Base-by-base conservation (phyloP, 192 early-diverging fungal genomes). In the Backusella mclennaniae region DNA sequence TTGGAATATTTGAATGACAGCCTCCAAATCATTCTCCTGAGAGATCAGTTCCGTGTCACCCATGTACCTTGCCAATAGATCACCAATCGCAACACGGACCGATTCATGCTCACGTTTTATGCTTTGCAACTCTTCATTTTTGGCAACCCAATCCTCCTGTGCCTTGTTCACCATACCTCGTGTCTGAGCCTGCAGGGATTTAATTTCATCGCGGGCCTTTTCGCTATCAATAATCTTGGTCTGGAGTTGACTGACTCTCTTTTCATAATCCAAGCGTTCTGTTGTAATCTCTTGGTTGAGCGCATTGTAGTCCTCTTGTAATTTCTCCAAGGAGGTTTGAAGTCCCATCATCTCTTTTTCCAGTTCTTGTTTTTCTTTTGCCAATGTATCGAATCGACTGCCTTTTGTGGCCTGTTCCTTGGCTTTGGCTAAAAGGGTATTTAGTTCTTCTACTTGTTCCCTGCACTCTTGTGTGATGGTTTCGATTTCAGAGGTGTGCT, bases 81-180 rank as follows among this genome's bases (percentile, higher is more conserved):
- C 41, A 39, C 29, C 15, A 14, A 75, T 29, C 2, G 31, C 31
- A 19, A 41, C 41, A 23, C 23, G 19, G 2, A 76, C 23, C 26
- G n/a, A 35, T 29, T 52, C 44, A 19, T 38, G 73, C 8, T 78
- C 36, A 8, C 6, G 15, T 36, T 29, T 67, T 66, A 74, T 75
- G 53, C 74, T 75, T 23, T 77, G 68, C 11, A 79, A 36, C 4
- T 71, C 75, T 8, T 73, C 49, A 4, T 83, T 70, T 38, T 83
- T 83, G 5, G 68, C 73, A 59, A 75, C 70, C 82, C 82, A 83
- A 31, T 83, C 73, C 19, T 72, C 66, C 39, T 83, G 71, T n/a
- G 82, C 78, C 3, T 44, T 68, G 3, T 73, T 52, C 0, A 79
- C 74, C 77, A 79, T 79, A 15, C 73, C 75, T 9, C 81, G 56